A percentile compares a stretch with the other conserved stretches of the same genome.
Evolutionary conservation across 257 asterid species (phyloP).

Genomic region (Asclepias syriaca): DNA sequence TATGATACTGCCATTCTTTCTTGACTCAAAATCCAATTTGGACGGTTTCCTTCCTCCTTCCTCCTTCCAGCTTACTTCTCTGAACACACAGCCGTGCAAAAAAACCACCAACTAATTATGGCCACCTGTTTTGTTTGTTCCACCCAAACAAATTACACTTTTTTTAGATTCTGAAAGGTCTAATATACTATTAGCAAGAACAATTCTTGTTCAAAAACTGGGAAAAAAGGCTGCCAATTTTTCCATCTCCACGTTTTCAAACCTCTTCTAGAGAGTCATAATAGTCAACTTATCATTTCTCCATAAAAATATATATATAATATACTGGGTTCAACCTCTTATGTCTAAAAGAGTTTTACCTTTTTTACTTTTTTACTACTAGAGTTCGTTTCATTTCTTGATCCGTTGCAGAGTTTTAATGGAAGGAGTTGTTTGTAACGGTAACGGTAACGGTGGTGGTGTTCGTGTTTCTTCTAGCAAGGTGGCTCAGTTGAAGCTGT

Average conservation of each 20-base stretch:
- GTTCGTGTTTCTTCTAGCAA: conserved; percentile 2
- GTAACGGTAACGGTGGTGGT: conserved; percentile 13
- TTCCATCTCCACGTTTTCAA: neutral
- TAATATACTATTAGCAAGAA: neutral
- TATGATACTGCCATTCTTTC: neutral
- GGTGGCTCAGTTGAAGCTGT: conserved; percentile 10
- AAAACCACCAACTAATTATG: neutral
- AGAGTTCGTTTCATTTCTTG: neutral
- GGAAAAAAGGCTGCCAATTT: neutral
- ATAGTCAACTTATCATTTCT: neutral
- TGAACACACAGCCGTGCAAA: neutral
- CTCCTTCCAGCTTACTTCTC: neutral
- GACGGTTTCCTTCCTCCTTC: neutral
- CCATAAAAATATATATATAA: too few species aligned
- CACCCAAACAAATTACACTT: neutral
- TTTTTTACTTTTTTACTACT: neutral
- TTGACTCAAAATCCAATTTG: neutral
- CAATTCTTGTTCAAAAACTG: neutral
- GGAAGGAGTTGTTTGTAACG: conserved; percentile 10
- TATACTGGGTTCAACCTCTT: too few species aligned
- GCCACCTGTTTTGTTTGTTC: conserved; percentile 16
- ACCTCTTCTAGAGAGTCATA: neutral
- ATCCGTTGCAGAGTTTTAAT: conserved; percentile 15
- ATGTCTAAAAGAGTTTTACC: neutral
- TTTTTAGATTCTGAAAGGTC: neutral